Evolutionary conservation across 2,329 filamentous ascomycete genomes (phyloP), one percentile per base, ranked within the genome.

Genomic region (Lasiodiplodia hormozganensis): DNA sequence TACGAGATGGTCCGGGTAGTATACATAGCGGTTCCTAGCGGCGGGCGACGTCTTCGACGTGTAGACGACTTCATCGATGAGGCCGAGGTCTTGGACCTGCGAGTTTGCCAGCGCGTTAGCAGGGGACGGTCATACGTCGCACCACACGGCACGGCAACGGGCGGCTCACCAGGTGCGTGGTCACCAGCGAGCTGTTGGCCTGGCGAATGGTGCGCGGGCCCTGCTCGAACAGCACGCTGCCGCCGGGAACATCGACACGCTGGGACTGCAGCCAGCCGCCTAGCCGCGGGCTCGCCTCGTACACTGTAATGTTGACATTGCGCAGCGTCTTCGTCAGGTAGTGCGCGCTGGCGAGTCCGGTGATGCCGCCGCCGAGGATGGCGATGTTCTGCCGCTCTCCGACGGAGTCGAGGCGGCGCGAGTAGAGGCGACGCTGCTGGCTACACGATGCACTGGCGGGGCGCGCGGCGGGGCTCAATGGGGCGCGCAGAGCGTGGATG

Each of bases 201-300:
- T 80, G 87, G 69, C 91, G 86, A 72, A 97, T 81, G 66, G 92
- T 92, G 74, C 95, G 87, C 25, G 96, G 92, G 0, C 95, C 96
- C 72, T 88, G 87, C 82, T 99, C 95, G 74, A 98, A 93, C 34
- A 92, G 80, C 40, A 97, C 86, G 47, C 85, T 80, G 25, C 85
- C 84, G 18, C 88, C 91, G 47, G 86, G 84, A 11, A 91, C 86
- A 1, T 87, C 78, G 14, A 92, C 84, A 62, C 81, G 82, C 72
- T 90, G 86, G 1, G 91, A 93, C 71, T 89, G 82, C 51, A 98
- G 84, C 94, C 94, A 98, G 56, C 96, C 96, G 53, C 96, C 96
- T 0, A 95, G 78, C 23, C 88, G 85, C 25, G 86, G 77, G 34
- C 84, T 86, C 23, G 86, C 86, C 78, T 99, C 96, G 79, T 93